These are phyloP conservation scores for Fusarium sp. DNA, from an alignment of 2,329 filamentous ascomycete species.

Conservation along the genomic window DNA sequence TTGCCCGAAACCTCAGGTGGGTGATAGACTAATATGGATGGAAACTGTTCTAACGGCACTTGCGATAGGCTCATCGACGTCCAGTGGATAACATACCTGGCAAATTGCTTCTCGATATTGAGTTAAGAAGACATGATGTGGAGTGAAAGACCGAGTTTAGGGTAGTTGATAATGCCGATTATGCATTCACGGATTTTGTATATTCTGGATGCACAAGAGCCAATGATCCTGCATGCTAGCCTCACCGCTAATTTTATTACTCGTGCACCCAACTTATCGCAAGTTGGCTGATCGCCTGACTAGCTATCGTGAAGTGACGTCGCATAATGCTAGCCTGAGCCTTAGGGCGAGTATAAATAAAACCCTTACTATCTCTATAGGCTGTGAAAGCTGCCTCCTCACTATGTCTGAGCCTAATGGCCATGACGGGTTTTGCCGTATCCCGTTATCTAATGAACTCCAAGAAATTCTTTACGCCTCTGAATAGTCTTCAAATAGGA, in stretches of 20 bases:
- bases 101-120: background rate
- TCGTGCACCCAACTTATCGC: background rate
- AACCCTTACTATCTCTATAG: background rate
- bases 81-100: background rate
- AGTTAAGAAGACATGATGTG: background rate
- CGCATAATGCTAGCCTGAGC: background rate
- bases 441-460: background rate
- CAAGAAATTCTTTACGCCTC: background rate
- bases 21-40: background rate
- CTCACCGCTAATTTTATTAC: background rate
- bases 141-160: background rate
- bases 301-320: background rate
- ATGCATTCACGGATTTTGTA: background rate
- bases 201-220: background rate
- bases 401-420: background rate
- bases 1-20: background rate
- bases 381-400: background rate
- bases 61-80: background rate
- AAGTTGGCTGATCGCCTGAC: background rate
- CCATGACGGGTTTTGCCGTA: background rate
- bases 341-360: background rate
- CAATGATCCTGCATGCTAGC: background rate
- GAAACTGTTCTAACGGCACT: background rate
- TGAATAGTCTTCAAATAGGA: background rate
- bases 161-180: background rate